phyloP scores from a whole-genome alignment of 345 rosid species.

The Xanthoceras sorbifolium region DNA sequence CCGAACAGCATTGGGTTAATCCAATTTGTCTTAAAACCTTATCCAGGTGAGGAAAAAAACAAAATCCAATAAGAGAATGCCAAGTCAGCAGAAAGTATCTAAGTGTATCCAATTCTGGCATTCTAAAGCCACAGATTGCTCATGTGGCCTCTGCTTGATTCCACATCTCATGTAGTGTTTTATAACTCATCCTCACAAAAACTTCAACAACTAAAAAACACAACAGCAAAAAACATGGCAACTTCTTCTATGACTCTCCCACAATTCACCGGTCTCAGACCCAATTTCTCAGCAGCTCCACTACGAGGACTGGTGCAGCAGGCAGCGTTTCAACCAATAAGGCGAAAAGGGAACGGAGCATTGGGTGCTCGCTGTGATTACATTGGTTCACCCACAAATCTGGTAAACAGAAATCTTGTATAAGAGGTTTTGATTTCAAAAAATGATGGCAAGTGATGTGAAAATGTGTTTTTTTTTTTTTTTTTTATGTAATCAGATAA shows the following conservation, averaged over 20 bases:
- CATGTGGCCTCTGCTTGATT: conserved; percentile 43
- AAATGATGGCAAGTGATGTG: too few species aligned
- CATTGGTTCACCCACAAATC: conserved; percentile 93
- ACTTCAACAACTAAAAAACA: too few species aligned
- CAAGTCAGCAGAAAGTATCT: conserved; percentile 56
- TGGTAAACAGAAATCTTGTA: too few species aligned
- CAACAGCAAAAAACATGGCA: too few species aligned
- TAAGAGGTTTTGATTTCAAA: too few species aligned
- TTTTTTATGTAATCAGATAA: too few species aligned
- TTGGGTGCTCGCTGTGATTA: conserved; percentile 73
- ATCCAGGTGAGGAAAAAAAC: conserved; percentile 38
- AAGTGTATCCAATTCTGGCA: conserved; percentile 58
- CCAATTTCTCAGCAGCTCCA: conserved; percentile 54
- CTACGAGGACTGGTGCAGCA: conserved; percentile 55
- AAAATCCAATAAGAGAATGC: conserved; percentile 42
- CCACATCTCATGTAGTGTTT: too few species aligned
- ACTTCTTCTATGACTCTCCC: conserved; percentile 62
- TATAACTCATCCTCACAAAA: too few species aligned
- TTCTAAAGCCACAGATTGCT: conserved; percentile 52
- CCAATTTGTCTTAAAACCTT: conserved; percentile 35
- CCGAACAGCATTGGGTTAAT: background rate
- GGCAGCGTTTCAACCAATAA: conserved; percentile 56
- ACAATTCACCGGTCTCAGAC: conserved; percentile 68
- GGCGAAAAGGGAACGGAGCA: conserved; percentile 73
- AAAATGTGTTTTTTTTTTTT: too few species aligned